Conservation (phyloP, 257 asterid species). For the Linaria vulgaris region DNA sequence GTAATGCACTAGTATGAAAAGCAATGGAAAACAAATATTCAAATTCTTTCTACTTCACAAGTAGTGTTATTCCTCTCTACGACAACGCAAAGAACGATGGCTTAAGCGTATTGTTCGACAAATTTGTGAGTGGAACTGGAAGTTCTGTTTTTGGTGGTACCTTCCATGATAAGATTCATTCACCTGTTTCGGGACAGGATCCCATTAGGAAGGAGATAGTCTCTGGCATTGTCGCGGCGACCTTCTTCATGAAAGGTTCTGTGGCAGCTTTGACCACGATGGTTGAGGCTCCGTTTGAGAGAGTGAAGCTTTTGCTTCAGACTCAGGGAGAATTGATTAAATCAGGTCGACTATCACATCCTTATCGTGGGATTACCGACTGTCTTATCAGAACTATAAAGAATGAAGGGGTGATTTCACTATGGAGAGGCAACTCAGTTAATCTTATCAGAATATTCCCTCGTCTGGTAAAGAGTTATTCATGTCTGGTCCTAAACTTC, state of each 20-base stretch:
- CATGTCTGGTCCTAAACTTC: no score
- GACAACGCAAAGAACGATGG: no score
- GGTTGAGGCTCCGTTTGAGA: conserved; percentile 26
- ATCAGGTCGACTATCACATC: conserved; percentile 23
- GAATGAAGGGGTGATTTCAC: conserved; percentile 31
- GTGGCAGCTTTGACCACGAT: conserved; percentile 12
- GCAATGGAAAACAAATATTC: no score
- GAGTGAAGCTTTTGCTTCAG: conserved; percentile 31
- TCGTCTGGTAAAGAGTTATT: conserved; percentile 19
- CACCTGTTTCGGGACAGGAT: not conserved
- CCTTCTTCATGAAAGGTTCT: not conserved
- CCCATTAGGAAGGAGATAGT: not conserved
- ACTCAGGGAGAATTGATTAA: conserved; percentile 36
- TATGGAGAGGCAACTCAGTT: conserved; percentile 34
- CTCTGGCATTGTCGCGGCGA: not conserved
- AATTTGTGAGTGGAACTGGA: no score
- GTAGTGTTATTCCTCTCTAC: no score
- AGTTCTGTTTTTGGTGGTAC: not conserved
- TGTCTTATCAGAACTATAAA: conserved; percentile 31
- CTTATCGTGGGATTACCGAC: conserved; percentile 30
- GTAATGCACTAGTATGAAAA: no score
- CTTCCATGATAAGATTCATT: not conserved
- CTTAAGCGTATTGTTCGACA: no score
- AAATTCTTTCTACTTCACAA: no score
- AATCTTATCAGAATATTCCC: conserved; percentile 31